These are phyloP conservation scores for Citrus inodora DNA, from an alignment of 345 rosid species.

Conservation along the genomic window DNA sequence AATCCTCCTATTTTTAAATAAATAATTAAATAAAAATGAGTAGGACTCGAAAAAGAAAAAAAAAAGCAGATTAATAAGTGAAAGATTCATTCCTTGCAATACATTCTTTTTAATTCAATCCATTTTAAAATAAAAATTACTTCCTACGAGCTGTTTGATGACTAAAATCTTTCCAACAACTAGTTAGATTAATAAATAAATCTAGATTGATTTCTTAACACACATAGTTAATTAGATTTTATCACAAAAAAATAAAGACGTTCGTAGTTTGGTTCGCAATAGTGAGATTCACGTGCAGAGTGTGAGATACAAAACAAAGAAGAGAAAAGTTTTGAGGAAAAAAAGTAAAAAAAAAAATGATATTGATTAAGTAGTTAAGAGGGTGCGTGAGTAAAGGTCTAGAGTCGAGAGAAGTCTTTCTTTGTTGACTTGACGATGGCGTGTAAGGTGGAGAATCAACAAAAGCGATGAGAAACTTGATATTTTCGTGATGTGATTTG, in stretches of 20 bases:
- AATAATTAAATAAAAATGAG: too few relatives aligned
- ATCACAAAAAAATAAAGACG: background rate
- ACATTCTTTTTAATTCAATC: too few relatives aligned
- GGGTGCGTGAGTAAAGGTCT: background rate
- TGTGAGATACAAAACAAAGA: background rate
- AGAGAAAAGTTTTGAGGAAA: background rate
- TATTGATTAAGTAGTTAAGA: background rate
- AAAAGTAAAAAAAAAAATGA: background rate
- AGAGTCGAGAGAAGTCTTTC: background rate
- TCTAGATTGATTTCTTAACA: background rate
- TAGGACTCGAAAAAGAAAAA: too few relatives aligned
- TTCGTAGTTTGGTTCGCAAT: background rate
- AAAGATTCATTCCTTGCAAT: too few relatives aligned
- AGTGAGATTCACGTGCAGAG: background rate
- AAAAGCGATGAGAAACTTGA: constrained; percentile 12
- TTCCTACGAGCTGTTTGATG: too few relatives aligned
- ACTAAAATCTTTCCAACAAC: too few relatives aligned
- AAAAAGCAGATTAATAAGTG: too few relatives aligned
- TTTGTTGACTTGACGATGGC: constrained; percentile 17
- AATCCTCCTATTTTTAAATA: too few relatives aligned
- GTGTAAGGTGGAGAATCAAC: constrained; percentile 17
- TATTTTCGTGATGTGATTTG: background rate
- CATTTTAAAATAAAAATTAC: too few relatives aligned
- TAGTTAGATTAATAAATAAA: too few relatives aligned
- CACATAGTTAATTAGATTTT: background rate